phyloP scores from a whole-genome alignment of 176 grass and related monocot species.

The Tuctoria greenei region DNA sequence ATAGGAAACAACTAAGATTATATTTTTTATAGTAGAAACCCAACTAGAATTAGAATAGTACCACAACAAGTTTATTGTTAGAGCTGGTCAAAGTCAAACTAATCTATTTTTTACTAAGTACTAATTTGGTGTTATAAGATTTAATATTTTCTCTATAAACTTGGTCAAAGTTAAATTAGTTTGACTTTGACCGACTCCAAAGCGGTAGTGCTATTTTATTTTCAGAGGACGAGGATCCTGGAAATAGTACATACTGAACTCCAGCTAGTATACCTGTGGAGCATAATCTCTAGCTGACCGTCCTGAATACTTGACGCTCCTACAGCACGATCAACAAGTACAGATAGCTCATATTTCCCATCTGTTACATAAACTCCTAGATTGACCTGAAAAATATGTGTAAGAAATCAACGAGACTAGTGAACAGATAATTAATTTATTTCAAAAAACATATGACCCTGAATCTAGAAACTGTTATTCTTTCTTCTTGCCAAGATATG shows the following conservation, averaged over 20 bases:
- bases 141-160: too few species aligned
- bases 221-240: not conserved
- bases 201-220: too few species aligned
- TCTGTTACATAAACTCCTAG: slow-evolving; percentile 69
- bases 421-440: not conserved
- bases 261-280: slow-evolving; percentile 72
- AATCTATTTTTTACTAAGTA: too few species aligned
- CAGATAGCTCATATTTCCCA: slow-evolving; percentile 74
- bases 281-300: slow-evolving; percentile 87
- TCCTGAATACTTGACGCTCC: slow-evolving; percentile 92
- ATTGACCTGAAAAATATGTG: slow-evolving; percentile 59
- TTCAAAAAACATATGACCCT: not conserved
- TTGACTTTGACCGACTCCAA: too few species aligned
- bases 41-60: not conserved
- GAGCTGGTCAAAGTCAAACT: too few species aligned
- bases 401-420: slow-evolving; percentile 13
- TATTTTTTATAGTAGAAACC: not conserved
- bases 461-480: not conserved
- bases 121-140: too few species aligned
- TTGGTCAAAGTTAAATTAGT: too few species aligned
- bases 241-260: not conserved
- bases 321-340: slow-evolving; percentile 83
- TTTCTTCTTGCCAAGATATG: not conserved
- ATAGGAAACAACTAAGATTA: not conserved
- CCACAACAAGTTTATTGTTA: too few species aligned